These are phyloP conservation scores for Arabis alpina DNA, from an alignment of 345 rosid species.

Conservation along the genomic window DNA sequence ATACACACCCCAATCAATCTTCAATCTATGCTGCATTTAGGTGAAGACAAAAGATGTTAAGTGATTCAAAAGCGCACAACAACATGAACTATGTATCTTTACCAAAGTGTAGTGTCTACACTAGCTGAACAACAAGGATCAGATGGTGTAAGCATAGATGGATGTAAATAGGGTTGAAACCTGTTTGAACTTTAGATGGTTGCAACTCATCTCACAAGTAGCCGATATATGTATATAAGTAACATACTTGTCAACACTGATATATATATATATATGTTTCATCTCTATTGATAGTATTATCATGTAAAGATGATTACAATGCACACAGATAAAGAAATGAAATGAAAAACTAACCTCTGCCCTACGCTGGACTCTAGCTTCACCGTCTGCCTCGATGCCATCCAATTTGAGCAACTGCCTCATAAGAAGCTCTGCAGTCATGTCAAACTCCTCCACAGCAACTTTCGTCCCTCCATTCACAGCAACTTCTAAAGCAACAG, in stretches of 20 bases:
- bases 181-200: not conserved
- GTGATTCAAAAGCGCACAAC: not conserved
- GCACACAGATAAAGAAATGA: not conserved
- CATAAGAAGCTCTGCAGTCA: constrained; percentile 84
- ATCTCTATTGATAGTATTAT: not conserved
- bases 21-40: not conserved
- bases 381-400: constrained; percentile 80
- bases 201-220: constrained; percentile 6
- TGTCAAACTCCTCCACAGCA: constrained; percentile 61
- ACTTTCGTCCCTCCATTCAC: constrained; percentile 69
- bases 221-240: not conserved
- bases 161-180: no score
- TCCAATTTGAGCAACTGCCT: constrained; percentile 83
- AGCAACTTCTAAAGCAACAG: constrained; percentile 68
- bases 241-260: not conserved
- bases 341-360: constrained; percentile 69
- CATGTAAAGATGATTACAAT: not conserved
- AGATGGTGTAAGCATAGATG: not conserved
- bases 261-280: not conserved
- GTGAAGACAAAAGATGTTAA: not conserved
- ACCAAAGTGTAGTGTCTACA: not conserved
- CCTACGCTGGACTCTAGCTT: constrained; percentile 75
- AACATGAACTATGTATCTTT: not conserved
- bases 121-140: not conserved
- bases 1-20: constrained; percentile 16